Evolutionary conservation across 331 rosid species (phyloP).

Genomic region (Malus hybrid): DNA sequence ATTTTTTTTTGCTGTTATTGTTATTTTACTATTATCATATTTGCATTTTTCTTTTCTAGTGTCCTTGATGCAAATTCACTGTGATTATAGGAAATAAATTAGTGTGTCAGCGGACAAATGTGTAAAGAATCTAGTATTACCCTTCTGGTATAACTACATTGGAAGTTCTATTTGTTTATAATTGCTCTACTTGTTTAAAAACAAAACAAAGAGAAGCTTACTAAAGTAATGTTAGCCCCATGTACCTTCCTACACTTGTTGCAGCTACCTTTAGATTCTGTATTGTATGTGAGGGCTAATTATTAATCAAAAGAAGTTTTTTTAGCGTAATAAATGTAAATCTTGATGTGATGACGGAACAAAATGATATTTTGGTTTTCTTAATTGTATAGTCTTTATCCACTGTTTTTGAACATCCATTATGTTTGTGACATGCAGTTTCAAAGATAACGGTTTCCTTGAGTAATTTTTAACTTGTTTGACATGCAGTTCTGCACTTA

Average conservation of each 20-base stretch:
- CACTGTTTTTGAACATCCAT: not conserved
- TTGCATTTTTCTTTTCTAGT: not conserved
- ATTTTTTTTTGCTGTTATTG: not conserved
- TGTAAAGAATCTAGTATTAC: not conserved
- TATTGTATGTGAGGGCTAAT: not conserved
- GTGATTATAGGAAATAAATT: not conserved
- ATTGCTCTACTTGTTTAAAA: no score
- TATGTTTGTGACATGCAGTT: not conserved
- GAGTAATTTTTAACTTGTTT: slow-evolving; percentile 56
- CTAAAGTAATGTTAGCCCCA: not conserved
- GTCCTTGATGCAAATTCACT: not conserved
- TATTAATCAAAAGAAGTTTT: not conserved
- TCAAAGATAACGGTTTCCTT: slow-evolving; percentile 6
- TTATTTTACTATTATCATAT: not conserved
- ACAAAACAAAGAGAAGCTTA: not conserved
- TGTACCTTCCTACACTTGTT: not conserved
- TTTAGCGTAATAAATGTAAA: not conserved
- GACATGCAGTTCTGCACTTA: slow-evolving; percentile 87
- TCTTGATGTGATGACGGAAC: not conserved
- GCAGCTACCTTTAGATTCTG: not conserved
- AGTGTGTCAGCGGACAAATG: not conserved
- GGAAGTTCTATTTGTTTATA: not conserved
- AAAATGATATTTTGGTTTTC: not conserved
- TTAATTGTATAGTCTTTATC: not conserved
- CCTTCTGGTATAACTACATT: not conserved